Evolutionary conservation across 257 asterid species (phyloP).

Genomic region (Jacaranda copaia): DNA sequence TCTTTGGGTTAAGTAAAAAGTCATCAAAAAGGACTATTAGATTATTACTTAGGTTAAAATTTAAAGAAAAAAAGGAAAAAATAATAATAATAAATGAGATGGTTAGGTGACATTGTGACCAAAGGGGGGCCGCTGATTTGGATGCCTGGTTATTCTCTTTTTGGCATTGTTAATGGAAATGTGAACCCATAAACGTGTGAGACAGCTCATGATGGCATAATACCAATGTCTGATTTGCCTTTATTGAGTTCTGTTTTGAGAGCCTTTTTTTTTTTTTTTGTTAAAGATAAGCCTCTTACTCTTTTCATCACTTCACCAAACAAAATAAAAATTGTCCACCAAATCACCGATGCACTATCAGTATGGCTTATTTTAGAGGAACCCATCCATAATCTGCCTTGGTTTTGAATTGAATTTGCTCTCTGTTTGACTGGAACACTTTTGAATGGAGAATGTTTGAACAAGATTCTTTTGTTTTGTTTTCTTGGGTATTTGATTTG

Average conservation of each 20-base stretch:
- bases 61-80: neutral
- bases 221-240: conserved; percentile 28
- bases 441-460: neutral
- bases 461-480: neutral
- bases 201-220: conserved; percentile 34
- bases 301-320: too few species aligned
- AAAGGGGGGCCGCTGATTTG: conserved; percentile 27
- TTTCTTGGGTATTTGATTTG: neutral
- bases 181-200: conserved; percentile 30
- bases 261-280: neutral
- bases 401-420: too few species aligned
- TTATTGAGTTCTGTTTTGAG: neutral
- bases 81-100: neutral
- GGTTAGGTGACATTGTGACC: conserved; percentile 21
- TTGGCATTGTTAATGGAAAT: conserved; percentile 27
- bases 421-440: neutral
- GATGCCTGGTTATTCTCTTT: conserved; percentile 17
- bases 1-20: conserved; percentile 4
- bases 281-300: neutral
- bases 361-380: neutral
- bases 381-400: neutral
- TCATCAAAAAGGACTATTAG: neutral
- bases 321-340: too few species aligned
- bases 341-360: neutral
- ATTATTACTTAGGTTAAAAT: neutral